Evolutionary conservation across 306 rosid species (phyloP), one percentile per base, ranked within the genome.

Genomic region (Psophocarpus tetragonolobus): DNA sequence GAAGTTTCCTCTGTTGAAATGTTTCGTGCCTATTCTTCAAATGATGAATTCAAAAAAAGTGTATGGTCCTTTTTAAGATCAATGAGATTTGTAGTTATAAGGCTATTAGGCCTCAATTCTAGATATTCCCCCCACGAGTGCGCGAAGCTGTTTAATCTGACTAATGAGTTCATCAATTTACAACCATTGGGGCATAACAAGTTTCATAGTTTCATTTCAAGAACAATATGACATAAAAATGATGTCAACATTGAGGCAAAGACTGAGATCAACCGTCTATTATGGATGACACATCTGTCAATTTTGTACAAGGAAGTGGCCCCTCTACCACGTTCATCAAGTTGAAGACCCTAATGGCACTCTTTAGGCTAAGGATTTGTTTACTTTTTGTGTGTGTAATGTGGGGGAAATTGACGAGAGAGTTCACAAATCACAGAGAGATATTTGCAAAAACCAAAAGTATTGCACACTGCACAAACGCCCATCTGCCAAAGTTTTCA

Each of bases 61-160:
- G 56, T 53, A 53, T 9, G 79, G 14, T 48, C 53, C 53, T 38
- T 42, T 63, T 14, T 0, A 32, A 14, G 20, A 27, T 61, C 14
- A 45, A 29, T 76, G 58, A 61, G 63, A 41, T 30, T n/a, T 54
- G 9, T 58, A 79, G 65, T 71, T 82, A 14, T 20, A 32, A 63
- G 68, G 20, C 71, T 27, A 35, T 35, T 67, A 75, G 74, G 70
- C 75, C 68, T 75, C 33, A 8, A 36, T 9, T 63, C 26, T 62
- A 17, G 67, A 78, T 76, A 80, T 81, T 71, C 70, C 71, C 82
- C 70, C 71, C 82, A 44, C 74, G 24, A 85, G 83, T 85, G 88
- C 84, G 71, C 38, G 74, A 74, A 77, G 83, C 71, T 80, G 68
- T 87, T 80, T 76, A 44, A 80, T 83, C 75, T 15, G 18, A 79